Percentiles rank a stretch among this genome's conserved stretches.
phyloP scores from a whole-genome alignment of 1,284 basidiomycete genomes.

The Ustilago hordei region DNA sequence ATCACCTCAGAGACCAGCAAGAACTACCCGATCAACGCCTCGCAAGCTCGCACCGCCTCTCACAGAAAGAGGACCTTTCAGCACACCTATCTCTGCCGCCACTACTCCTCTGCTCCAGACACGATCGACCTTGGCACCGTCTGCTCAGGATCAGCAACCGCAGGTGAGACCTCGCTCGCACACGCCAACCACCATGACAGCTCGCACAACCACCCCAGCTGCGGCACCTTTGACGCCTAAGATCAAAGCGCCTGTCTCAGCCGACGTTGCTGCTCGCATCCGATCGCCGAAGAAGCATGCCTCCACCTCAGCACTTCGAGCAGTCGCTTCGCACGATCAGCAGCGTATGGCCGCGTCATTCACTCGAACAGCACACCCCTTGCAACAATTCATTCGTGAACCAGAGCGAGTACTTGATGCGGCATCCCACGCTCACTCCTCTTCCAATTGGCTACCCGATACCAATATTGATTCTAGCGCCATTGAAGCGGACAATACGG shows the following conservation, averaged over 20 bases:
- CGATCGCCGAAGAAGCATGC: conserved; percentile 43
- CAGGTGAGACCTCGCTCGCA: conserved; percentile 35
- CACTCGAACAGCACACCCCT: conserved; percentile 7
- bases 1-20: conserved; percentile 2
- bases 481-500: conserved; percentile 10
- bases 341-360: neutral
- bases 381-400: conserved; percentile 14
- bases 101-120: conserved; percentile 28
- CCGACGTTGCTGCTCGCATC: conserved; percentile 44
- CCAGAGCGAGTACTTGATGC: conserved; percentile 6
- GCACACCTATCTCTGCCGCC: conserved; percentile 16
- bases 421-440: conserved; percentile 21
- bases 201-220: conserved; percentile 8
- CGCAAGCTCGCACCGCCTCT: conserved; percentile 7
- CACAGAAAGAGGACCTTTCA: neutral
- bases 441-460: conserved; percentile 24
- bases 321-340: conserved; percentile 3
- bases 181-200: conserved; percentile 31
- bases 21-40: conserved; percentile 20
- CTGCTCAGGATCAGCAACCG: conserved; percentile 1
- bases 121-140: conserved; percentile 8
- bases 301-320: conserved; percentile 28
- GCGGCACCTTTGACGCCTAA: conserved; percentile 25
- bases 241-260: conserved; percentile 47
- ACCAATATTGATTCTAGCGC: neutral